These are phyloP conservation scores for Neophaeococcomyces aloes DNA, from an alignment of 2,329 filamentous ascomycete species.

Conservation along the genomic window DNA sequence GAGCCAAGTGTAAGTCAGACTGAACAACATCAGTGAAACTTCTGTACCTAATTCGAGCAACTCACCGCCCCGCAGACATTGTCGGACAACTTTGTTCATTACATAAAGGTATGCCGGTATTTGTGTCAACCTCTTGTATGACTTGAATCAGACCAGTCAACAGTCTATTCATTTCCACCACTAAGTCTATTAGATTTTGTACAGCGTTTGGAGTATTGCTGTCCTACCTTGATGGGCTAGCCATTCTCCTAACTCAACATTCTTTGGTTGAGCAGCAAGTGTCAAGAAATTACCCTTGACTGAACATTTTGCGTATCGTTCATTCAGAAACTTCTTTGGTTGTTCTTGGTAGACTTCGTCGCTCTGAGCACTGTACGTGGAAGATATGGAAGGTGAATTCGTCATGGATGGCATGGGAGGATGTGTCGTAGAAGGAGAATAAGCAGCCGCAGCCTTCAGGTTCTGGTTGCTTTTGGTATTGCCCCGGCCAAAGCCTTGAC, in stretches of 20 bases:
- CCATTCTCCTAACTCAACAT: conserved; percentile 91
- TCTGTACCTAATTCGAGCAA: no score
- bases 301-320: conserved; percentile 62
- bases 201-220: neutral
- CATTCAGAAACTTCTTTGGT: conserved; percentile 42
- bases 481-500: conserved; percentile 40
- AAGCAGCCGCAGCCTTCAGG: conserved; percentile 21
- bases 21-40: no score
- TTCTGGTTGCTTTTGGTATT: conserved; percentile 36
- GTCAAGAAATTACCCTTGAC: conserved; percentile 98
- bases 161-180: conserved; percentile 85
- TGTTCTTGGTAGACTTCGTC: conserved; percentile 31
- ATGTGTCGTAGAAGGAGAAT: conserved; percentile 24
- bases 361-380: conserved; percentile 29
- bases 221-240: conserved; percentile 78
- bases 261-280: conserved; percentile 80
- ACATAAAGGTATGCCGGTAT: conserved; percentile 65
- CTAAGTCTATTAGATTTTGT: conserved; percentile 37
- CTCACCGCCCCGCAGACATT: conserved; percentile 90
- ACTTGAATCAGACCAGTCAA: conserved; percentile 83
- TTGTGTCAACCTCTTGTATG: conserved; percentile 74
- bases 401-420: conserved; percentile 26
- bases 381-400: conserved; percentile 32
- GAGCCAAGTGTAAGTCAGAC: conserved; percentile 93
- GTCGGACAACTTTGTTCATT: conserved; percentile 74